Base-by-base conservation (phyloP, 768 basidiomycete genomes). In the Mycena olivaceomarginata region DNA sequence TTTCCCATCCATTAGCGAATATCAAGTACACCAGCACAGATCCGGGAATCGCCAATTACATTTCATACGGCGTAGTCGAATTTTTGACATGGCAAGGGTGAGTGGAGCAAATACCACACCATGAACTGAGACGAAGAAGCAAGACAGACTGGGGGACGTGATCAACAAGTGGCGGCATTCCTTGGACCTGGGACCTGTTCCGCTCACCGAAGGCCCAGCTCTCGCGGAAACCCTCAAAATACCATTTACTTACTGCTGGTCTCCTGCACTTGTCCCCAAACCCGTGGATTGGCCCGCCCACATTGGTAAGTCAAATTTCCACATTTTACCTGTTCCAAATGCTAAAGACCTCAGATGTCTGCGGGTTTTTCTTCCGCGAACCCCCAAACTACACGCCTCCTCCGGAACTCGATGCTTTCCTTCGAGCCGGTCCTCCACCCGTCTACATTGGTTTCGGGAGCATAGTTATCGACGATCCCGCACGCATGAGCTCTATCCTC, bases 1-100 rank as follows among this genome's bases (percentile, higher is more conserved):
- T 89, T 80, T 83, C 87, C 0, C 89, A 90, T 77, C 89, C 89
- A 2, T 82, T 90, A n/a, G 89, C 89, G 48, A 86, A 85, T 67
- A 83, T 90, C 83, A 83, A 82, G 46, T 70, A 82, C 9, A 84
- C 86, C 18, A 88, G 89, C 65, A 86, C 88, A 1, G 85, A 87
- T 51, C 77, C 80, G 20, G 84, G 84, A 0, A 80, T 88, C 31
- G 86, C 87, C 4, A 89, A 89, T 15, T 88, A 85, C 72, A 82
- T 89, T 25, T 85, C 83, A 41, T 90, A 86, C 75, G 87, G 84
- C 0, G 70, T 89, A 11, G 89, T 87, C 0, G 89, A 90, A 41
- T 80, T 88, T 71, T 71, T 90, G 68, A 85, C 86, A 20, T 87
- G 86, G 86, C 85, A 86, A 76, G 86, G 86, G 87, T 88, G 51